phyloP scores from a whole-genome alignment of 306 rosid genomes.

The Urtica urens region DNA sequence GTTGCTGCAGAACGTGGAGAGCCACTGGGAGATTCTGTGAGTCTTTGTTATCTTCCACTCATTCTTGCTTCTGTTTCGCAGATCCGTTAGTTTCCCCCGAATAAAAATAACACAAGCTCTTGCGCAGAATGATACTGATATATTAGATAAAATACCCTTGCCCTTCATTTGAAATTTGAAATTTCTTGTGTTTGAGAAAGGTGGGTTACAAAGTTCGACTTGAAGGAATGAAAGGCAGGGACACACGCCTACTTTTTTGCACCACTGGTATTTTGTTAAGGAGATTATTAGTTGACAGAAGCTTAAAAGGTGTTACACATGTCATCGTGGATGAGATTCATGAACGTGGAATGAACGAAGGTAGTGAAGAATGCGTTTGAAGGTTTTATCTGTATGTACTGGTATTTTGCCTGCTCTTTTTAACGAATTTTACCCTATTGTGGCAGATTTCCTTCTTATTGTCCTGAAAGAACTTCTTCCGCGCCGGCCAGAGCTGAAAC shows the following conservation, averaged over 20 bases:
- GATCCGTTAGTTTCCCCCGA: no score
- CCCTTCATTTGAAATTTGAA: neutral
- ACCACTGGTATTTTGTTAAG: conserved; percentile 90
- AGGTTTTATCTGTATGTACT: conserved; percentile 2
- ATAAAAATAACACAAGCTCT: no score
- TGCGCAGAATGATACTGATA: neutral
- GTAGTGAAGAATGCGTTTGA: conserved; percentile 30
- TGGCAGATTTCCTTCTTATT: conserved; percentile 38
- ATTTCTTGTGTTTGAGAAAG: conserved; percentile 25
- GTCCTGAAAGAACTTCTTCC: conserved; percentile 45
- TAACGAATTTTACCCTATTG: conserved; percentile 2
- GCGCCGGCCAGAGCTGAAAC: conserved; percentile 34
- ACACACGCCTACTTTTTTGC: conserved; percentile 92
- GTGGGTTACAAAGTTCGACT: conserved; percentile 95
- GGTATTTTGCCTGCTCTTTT: conserved; percentile 9
- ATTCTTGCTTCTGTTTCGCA: neutral
- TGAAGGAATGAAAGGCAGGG: conserved; percentile 88
- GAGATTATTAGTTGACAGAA: conserved; percentile 84
- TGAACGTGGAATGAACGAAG: conserved; percentile 99
- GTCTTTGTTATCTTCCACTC: conserved; percentile 3
- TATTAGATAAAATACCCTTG: neutral
- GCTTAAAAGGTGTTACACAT: conserved; percentile 71
- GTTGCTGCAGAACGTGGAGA: conserved; percentile 53
- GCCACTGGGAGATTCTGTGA: conserved; percentile 39
- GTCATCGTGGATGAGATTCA: conserved; percentile 95